phyloP scores from a whole-genome alignment of 148 eudicot genomes.

The Fagopyrum esculentum region DNA sequence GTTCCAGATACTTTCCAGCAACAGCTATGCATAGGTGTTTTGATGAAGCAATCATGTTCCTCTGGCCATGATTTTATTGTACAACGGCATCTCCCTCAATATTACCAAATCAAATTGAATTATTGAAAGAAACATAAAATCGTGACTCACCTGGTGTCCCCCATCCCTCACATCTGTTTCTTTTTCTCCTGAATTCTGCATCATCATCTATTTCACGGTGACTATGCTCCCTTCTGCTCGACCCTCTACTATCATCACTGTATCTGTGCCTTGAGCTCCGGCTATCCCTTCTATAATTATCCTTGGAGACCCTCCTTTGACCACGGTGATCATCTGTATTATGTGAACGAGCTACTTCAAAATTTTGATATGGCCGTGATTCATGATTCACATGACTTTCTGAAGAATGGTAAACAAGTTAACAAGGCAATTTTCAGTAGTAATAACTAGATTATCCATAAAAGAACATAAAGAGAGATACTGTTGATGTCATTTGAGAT shows the following conservation, averaged over 20 bases:
- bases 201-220: conserved; percentile 37
- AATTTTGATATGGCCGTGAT: conserved; percentile 21
- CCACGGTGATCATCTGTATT: conserved; percentile 26
- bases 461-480: not conserved
- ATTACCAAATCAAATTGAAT: not conserved
- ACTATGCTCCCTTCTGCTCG: conserved; percentile 31
- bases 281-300: conserved; percentile 39
- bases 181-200: conserved; percentile 43
- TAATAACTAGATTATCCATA: not conserved
- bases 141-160: conserved; percentile 59
- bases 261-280: conserved; percentile 32
- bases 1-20: too few relatives aligned
- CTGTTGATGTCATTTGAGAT: not conserved
- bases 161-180: conserved; percentile 52
- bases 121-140: not conserved
- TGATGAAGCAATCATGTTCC: not conserved
- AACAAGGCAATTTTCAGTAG: not conserved
- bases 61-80: not conserved
- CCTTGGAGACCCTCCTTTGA: conserved; percentile 36
- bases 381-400: conserved; percentile 44
- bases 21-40: not conserved
- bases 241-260: conserved; percentile 28
- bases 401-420: conserved; percentile 18
- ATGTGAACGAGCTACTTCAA: conserved; percentile 23
- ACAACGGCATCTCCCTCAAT: not conserved